These are phyloP conservation scores for Salvia hispanica DNA, from an alignment of 257 asterid genomes.

Conservation along the genomic window DNA sequence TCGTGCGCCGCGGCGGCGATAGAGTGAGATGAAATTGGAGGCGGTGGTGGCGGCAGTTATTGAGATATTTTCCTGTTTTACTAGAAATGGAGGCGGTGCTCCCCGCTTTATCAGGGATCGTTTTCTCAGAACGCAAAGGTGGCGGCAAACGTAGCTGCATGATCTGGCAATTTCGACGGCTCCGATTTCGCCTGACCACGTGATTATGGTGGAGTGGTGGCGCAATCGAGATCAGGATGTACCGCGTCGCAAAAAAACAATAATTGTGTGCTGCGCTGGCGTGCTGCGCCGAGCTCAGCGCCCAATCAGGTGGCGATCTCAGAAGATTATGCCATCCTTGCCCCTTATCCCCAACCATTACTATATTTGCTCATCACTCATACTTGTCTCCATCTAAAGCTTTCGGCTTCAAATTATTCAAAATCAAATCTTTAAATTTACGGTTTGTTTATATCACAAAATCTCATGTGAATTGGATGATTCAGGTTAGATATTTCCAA, in stretches of 20 bases:
- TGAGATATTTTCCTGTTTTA: conserved; percentile 29
- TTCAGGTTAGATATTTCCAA: too few relatives aligned
- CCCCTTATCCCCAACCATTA: conserved; percentile 33
- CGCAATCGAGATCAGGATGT: conserved; percentile 1
- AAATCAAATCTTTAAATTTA: too few relatives aligned
- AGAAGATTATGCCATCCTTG: conserved; percentile 25
- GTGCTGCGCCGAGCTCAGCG: conserved; percentile 33
- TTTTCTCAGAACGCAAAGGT: conserved; percentile 34
- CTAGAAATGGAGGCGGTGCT: conserved; percentile 44
- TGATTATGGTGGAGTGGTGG: background rate
- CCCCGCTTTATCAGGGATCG: conserved; percentile 58
- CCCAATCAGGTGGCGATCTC: conserved; percentile 34
- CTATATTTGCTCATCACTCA: too few relatives aligned
- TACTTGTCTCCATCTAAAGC: too few relatives aligned
- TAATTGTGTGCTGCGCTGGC: background rate
- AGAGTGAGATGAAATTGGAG: background rate
- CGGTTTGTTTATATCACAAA: too few relatives aligned
- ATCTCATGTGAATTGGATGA: too few relatives aligned
- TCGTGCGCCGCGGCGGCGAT: conserved; percentile 24
- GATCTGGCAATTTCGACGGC: conserved; percentile 33
- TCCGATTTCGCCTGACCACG: background rate
- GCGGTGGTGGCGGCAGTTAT: conserved; percentile 34
- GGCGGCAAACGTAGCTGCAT: conserved; percentile 14
- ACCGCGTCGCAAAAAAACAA: background rate
- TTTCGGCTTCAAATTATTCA: too few relatives aligned